Percentiles rank a stretch among this genome's conserved stretches.
phyloP scores from a whole-genome alignment of 371 early-diverging fungal species.

The Mortierella sp. region DNA sequence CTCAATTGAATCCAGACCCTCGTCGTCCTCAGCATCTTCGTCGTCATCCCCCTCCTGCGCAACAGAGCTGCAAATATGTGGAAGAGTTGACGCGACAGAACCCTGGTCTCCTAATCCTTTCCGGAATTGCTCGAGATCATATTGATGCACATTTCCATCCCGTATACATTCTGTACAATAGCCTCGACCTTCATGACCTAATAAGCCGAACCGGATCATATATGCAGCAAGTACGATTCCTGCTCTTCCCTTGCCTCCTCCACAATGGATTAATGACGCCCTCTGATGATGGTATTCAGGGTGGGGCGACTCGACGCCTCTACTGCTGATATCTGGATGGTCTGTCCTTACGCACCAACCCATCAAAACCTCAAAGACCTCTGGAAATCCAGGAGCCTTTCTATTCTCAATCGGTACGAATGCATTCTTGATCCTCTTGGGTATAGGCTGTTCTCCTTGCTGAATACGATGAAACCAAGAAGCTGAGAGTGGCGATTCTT shows the following conservation, averaged over 20 bases:
- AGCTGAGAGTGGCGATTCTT: slow-evolving; percentile 61
- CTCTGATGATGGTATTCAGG: slow-evolving; percentile 30
- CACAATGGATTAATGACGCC: slow-evolving; percentile 64
- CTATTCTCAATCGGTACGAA: slow-evolving; percentile 55
- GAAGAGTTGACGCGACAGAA: slow-evolving; percentile 25
- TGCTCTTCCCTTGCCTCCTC: slow-evolving; percentile 66
- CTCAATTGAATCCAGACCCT: neutral
- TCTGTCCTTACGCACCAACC: slow-evolving; percentile 50
- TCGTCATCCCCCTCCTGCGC: slow-evolving; percentile 11
- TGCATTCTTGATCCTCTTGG: slow-evolving; percentile 41
- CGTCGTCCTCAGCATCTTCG: slow-evolving; percentile 21
- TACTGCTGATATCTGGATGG: neutral
- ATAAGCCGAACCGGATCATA: slow-evolving; percentile 59
- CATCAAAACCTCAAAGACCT: slow-evolving; percentile 50
- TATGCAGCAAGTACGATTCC: slow-evolving; percentile 62
- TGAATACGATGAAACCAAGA: slow-evolving; percentile 56
- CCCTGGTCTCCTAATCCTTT: slow-evolving; percentile 34
- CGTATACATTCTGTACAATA: slow-evolving; percentile 40
- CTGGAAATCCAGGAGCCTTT: slow-evolving; percentile 51
- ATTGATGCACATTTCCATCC: slow-evolving; percentile 32
- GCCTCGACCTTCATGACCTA: slow-evolving; percentile 42
- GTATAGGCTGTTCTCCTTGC: slow-evolving; percentile 1
- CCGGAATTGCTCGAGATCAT: slow-evolving; percentile 41
- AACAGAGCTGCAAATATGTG: slow-evolving; percentile 18
- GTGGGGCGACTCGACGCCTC: slow-evolving; percentile 4